phyloP scores from a whole-genome alignment of 495 filamentous ascomycete species.

The Haplographium delicatum region DNA sequence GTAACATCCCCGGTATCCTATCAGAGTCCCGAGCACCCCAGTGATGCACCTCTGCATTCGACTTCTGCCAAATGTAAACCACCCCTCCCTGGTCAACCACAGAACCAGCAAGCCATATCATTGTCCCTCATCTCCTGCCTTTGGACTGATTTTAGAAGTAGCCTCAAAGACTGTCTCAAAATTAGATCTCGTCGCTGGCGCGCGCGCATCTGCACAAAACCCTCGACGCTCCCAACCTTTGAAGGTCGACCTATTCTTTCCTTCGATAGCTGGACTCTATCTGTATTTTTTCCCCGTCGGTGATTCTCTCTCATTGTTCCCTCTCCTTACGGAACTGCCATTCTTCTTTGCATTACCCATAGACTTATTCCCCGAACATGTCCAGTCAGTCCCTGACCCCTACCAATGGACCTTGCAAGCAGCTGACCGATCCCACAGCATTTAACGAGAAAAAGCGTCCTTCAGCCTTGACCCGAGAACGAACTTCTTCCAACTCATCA shows the following conservation, averaged over 20 bases:
- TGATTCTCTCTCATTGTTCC: too few species aligned
- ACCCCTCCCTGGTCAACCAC: too few species aligned
- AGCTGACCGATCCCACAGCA: too few species aligned
- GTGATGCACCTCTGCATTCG: not conserved
- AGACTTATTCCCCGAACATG: too few species aligned
- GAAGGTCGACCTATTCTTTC: conserved; percentile 32
- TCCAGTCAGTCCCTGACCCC: too few species aligned
- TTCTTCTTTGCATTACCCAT: too few species aligned
- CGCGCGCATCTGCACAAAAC: conserved; percentile 49
- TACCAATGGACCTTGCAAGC: too few species aligned
- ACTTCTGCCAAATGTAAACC: conserved; percentile 3
- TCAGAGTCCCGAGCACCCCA: conserved; percentile 1
- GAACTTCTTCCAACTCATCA: conserved; percentile 45
- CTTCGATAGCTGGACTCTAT: conserved; percentile 50
- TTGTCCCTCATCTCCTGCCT: conserved; percentile 15
- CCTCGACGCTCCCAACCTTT: conserved; percentile 35
- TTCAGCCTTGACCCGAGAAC: conserved; percentile 38
- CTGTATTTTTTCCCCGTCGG: conserved; percentile 2
- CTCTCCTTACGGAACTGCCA: too few species aligned
- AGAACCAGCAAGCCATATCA: too few species aligned
- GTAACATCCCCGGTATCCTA: conserved; percentile 4
- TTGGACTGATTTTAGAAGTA: conserved; percentile 20
- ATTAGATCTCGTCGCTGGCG: conserved; percentile 21
- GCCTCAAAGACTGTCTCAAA: conserved; percentile 25
- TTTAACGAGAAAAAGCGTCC: too few species aligned